Base-by-base conservation (phyloP, 345 rosid species). In the Sonneratia caseolaris region DNA sequence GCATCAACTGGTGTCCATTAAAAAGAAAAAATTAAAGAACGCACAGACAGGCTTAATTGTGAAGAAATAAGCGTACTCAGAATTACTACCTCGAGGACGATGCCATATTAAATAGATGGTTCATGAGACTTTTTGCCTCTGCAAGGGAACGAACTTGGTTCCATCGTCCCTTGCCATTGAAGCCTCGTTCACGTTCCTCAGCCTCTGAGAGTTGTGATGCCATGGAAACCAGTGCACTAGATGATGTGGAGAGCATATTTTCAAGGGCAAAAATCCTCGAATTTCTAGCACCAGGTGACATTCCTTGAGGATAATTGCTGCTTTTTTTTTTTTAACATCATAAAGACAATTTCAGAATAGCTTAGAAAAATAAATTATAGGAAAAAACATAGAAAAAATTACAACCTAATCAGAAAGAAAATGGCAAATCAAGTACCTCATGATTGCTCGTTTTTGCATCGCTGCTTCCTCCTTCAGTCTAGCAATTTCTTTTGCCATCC, bases 131-230 rank as follows among this genome's bases (percentile, higher is more conserved):
- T 78, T 92, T 95, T 5, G 94, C 97, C 43, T 95, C 99, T 55
- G 86, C 86, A 59, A 95, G 88, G 71, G 98, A 86, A 7, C 97
- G 89, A 72, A 95, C 85, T 79, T 95, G 98, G 78, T 92, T 92
- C 99, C 99, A 95, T 59, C 98, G 92, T 42, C 99, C 99, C 75
- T 86, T 89, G 64, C 98, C 99, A 80, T 87, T 84, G 75, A 92
- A 90, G 42, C 86, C 77, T 47, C 93, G 86, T 75, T 89, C 98
- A n/a, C 94, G 86, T 72, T 95, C 99, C 83, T 95, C 99, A 66
- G 98, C 98, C 83, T 92, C 99, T 45, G 99, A 95, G 73, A 95
- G 78, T 5, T 95, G 99, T n/a, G 99, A 89, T 75, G 99, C 99
- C 99, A 95, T 95, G 56, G 97, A 84, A 70, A 95, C 98, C 66